phyloP scores from a whole-genome alignment of 202 grass and related monocot genomes.

The Carex arenaria region DNA sequence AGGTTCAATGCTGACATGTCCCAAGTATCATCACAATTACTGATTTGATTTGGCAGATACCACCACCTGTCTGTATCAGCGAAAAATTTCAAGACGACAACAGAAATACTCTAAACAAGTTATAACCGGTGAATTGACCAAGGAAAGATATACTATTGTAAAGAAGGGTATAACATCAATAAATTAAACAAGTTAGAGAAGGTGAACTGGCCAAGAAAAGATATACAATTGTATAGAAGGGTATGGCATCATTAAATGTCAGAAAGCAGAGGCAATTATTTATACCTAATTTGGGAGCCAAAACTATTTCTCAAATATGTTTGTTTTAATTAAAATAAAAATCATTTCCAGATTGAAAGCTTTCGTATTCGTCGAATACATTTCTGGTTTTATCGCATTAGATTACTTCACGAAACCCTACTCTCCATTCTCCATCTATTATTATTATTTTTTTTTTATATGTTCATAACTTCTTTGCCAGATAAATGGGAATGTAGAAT shows the following conservation, averaged over 20 bases:
- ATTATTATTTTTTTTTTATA: background rate
- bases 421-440: background rate
- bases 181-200: background rate
- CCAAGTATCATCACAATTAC: background rate
- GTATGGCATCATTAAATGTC: background rate
- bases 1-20: background rate
- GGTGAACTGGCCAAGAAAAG: background rate
- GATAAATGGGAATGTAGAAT: constrained; percentile 70
- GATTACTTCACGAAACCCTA: constrained; percentile 14
- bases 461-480: constrained; percentile 29
- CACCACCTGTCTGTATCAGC: no score
- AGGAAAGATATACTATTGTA: background rate
- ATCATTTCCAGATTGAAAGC: constrained; percentile 5
- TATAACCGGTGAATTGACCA: background rate
- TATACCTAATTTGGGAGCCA: background rate
- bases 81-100: background rate
- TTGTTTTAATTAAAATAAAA: background rate
- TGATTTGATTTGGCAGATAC: no score
- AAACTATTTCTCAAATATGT: constrained; percentile 5
- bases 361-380: background rate
- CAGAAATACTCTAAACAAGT: background rate
- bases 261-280: background rate
- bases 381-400: constrained; percentile 4
- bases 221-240: background rate
- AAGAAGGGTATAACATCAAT: background rate